Base-by-base conservation (phyloP, 2,329 filamentous ascomycete species). In the Phyllosticta citribraziliensis region DNA sequence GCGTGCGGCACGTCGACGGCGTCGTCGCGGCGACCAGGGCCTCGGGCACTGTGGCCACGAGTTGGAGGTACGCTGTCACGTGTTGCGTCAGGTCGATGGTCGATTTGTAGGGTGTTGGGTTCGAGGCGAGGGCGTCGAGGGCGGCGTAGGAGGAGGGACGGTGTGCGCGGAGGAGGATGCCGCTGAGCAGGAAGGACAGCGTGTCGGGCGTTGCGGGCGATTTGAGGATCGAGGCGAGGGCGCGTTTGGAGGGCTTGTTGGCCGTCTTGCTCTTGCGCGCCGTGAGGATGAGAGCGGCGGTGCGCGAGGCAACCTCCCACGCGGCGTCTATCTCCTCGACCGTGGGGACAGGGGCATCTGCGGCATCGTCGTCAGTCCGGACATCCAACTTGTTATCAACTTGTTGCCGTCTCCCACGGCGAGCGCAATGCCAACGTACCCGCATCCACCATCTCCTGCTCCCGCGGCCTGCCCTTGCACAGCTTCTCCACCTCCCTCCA, bases 131-230 rank as follows among this genome's bases (percentile, higher is more conserved):
- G 5, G 68, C 68, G 11, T 74, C 65, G 0, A 79, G 60, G 3
- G 64, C 57, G 0, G 67, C 57, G 72, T 73, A 76, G 9, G 67
- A 53, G 5, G 65, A 62, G 0, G 73, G 67, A 5, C 70, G 64
- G 47, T 64, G 65, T 64, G 71, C 64, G 17, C 67, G 69, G 60
- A 67, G 72, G 0, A 80, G 60, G 0, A 75, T 62, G 12, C 74
- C 77, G 47, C 71, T 73, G 12, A 79, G 70, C 25, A 76, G 72
- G 61, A 77, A 79, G 33, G 66, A 69, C 64, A 80, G 70, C 17
- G 75, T 68, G 58, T 79, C 76, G 5, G 73, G 70, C 1, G 67
- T 65, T 19, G 72, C 67, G 5, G 40, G 53, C 9, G 58, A 27
- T 35, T 60, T 53, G 25, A 60, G 53, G 40, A 54, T 33, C 12